Evolutionary conservation across 1,284 basidiomycete species (phyloP).

Genomic region (Malassezia psittaci): DNA sequence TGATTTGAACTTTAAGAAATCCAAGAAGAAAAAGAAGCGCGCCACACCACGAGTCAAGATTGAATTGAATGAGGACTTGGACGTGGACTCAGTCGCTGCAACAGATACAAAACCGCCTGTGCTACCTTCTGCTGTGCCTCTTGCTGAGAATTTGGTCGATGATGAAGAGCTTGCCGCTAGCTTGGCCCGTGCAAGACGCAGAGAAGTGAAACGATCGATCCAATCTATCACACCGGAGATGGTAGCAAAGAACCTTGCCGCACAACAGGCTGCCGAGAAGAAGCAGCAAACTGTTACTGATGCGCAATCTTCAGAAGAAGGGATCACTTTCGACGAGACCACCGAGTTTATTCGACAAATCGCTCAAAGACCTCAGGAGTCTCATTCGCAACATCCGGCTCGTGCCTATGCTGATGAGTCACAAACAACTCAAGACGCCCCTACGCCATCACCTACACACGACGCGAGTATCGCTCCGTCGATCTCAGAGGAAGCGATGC

Average conservation of each 20-base stretch:
- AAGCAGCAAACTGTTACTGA: conserved; percentile 46
- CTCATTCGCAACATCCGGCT: no score
- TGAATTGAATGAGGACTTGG: conserved; percentile 41
- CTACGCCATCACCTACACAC: no score
- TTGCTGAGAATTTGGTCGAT: conserved; percentile 66
- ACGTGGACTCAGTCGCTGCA: conserved; percentile 10
- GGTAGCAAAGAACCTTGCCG: conserved; percentile 59
- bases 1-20: conserved; percentile 85
- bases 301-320: conserved; percentile 49
- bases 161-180: conserved; percentile 96
- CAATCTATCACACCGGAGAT: conserved; percentile 75
- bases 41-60: conserved; percentile 57
- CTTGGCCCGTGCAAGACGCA: conserved; percentile 70
- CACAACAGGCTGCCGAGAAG: conserved; percentile 57
- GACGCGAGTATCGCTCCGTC: no score
- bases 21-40: conserved; percentile 53
- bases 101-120: conserved; percentile 56
- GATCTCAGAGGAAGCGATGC: no score
- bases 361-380: conserved; percentile 45
- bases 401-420: no score
- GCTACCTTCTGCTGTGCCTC: conserved; percentile 59
- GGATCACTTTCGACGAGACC: conserved; percentile 84
- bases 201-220: conserved; percentile 62
- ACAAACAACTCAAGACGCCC: no score
- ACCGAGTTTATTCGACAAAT: conserved; percentile 92